phyloP scores from a whole-genome alignment of 495 filamentous ascomycete species.

The Mytilinidion resinicola region DNA sequence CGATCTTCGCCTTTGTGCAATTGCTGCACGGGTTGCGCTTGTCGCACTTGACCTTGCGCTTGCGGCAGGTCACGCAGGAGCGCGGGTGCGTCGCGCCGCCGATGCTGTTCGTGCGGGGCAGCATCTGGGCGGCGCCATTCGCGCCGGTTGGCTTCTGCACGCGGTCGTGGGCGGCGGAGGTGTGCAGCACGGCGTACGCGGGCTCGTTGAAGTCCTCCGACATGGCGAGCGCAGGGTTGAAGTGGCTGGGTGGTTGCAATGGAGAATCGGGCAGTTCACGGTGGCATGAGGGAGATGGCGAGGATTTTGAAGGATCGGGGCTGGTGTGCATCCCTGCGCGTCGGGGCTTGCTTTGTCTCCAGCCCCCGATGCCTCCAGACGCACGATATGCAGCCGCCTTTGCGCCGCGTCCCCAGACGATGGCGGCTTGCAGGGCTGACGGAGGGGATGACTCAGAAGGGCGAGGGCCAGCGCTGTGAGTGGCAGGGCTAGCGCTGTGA shows the following conservation, averaged over 20 bases:
- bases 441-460: no score
- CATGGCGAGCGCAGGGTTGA: neutral
- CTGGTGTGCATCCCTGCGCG: no score
- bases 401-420: no score
- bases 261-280: no score
- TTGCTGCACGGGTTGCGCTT: conserved; percentile 79
- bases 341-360: no score
- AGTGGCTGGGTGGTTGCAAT: neutral
- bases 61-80: conserved; percentile 78
- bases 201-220: neutral
- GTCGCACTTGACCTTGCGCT: conserved; percentile 83
- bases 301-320: no score
- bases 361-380: no score
- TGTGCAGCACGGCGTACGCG: conserved; percentile 16
- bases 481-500: no score
- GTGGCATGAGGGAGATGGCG: no score
- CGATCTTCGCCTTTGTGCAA: conserved; percentile 67
- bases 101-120: conserved; percentile 2
- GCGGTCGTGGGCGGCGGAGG: conserved; percentile 8
- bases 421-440: no score
- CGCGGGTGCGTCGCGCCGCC: conserved; percentile 40
- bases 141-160: conserved; percentile 7
- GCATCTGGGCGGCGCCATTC: neutral
- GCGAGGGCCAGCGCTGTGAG: no score
- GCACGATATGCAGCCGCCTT: no score